Evolutionary conservation across 1,284 basidiomycete genomes (phyloP).

Genomic region (Pseudozyma thailandica): DNA sequence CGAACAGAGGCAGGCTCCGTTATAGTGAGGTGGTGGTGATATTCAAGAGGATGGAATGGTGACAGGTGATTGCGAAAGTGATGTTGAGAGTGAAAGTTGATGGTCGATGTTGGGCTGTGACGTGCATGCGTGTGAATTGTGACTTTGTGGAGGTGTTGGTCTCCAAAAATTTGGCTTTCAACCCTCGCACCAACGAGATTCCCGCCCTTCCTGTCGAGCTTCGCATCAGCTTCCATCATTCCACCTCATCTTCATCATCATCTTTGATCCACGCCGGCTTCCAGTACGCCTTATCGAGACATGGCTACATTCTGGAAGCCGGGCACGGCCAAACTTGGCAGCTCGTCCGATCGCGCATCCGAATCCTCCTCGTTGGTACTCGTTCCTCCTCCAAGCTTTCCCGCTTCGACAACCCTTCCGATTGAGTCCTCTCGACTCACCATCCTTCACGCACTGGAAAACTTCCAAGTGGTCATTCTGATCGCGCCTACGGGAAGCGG

Average conservation of each 20-base stretch:
- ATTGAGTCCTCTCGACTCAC: constrained; percentile 86
- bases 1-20: too few relatives aligned
- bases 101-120: too few relatives aligned
- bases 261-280: not conserved
- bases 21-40: not conserved
- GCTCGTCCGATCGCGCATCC: constrained; percentile 28
- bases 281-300: not conserved
- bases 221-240: constrained; percentile 6
- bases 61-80: too few relatives aligned
- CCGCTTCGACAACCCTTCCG: constrained; percentile 72
- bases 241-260: not conserved
- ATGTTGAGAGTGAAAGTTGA: too few relatives aligned
- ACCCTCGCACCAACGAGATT: not conserved
- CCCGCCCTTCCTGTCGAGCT: constrained; percentile 10
- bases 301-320: constrained; percentile 63
- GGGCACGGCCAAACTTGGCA: constrained; percentile 54
- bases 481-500: constrained; percentile 61
- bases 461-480: constrained; percentile 83
- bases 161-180: constrained; percentile 9
- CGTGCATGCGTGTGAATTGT: not conserved
- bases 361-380: constrained; percentile 3
- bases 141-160: constrained; percentile 42
- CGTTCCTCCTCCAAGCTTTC: not conserved
- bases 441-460: constrained; percentile 85
- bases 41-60: not conserved